A percentile compares a stretch with the other conserved stretches of the same genome.
These are phyloP conservation scores for Neonectria neomacrospora DNA, from an alignment of 2,329 filamentous ascomycete genomes.

Conservation along the genomic window DNA sequence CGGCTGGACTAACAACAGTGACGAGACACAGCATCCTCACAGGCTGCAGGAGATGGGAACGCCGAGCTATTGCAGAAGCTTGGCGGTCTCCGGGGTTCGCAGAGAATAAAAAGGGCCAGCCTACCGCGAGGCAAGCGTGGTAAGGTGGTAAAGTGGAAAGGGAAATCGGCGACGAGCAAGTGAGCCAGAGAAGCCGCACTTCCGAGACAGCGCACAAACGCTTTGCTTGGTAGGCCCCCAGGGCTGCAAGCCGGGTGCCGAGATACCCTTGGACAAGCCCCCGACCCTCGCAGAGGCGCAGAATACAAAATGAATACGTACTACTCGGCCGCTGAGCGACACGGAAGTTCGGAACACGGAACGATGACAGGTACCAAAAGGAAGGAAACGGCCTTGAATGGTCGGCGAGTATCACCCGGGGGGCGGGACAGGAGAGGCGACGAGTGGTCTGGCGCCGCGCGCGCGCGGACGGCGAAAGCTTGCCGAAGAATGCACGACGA, in stretches of 20 bases:
- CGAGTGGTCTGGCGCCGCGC: not conserved
- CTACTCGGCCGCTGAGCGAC: too few relatives aligned
- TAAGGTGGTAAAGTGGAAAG: not conserved
- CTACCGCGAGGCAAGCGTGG: not conserved
- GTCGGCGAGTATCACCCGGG: not conserved
- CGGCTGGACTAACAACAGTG: not conserved
- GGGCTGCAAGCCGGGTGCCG: slow-evolving; percentile 14
- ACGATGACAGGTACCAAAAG: not conserved
- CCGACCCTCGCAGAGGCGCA: too few relatives aligned
- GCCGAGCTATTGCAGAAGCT: not conserved
- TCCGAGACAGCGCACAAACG: slow-evolving; percentile 41
- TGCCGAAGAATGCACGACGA: slow-evolving; percentile 7
- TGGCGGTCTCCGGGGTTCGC: not conserved
- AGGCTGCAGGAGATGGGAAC: not conserved
- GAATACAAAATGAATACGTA: too few relatives aligned
- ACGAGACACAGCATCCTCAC: slow-evolving; percentile 16
- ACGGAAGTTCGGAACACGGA: too few relatives aligned
- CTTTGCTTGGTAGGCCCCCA: not conserved
- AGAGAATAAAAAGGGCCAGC: slow-evolving; percentile 21
- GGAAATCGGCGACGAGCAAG: not conserved
- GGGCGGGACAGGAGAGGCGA: not conserved
- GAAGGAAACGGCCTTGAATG: not conserved
- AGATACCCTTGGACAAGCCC: not conserved
- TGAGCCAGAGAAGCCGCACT: slow-evolving; percentile 40
- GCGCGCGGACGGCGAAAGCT: slow-evolving; percentile 6